Conservation (phyloP, 2,329 filamentous ascomycete species). For the Helotiales sp. region DNA sequence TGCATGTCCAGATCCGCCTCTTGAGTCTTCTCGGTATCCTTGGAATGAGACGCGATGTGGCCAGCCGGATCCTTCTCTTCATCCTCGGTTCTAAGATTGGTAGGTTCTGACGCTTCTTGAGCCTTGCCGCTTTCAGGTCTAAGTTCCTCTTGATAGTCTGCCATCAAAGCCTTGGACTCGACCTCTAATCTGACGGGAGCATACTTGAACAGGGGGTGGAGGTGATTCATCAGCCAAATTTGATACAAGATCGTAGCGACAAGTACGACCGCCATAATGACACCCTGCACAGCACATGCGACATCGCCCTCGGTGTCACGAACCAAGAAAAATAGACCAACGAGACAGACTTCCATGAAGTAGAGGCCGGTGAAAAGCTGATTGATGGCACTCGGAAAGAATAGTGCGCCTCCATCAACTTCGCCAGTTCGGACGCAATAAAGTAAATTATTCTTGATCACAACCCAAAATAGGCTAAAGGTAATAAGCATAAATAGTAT, state of each 20-base stretch:
- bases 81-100: constrained; percentile 13
- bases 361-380: constrained; percentile 28
- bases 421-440: constrained; percentile 81
- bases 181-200: constrained; percentile 19
- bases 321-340: constrained; percentile 27
- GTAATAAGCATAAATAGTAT: constrained; percentile 17
- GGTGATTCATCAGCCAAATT: constrained; percentile 23
- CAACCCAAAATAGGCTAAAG: constrained; percentile 21
- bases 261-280: constrained; percentile 25
- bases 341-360: constrained; percentile 26
- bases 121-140: not conserved
- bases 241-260: constrained; percentile 24
- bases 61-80: constrained; percentile 14
- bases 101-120: constrained; percentile 10
- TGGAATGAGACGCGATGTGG: constrained; percentile 3
- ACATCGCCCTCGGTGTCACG: constrained; percentile 16
- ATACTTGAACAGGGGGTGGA: constrained; percentile 23
- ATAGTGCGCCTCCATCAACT: constrained; percentile 41
- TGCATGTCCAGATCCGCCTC: constrained; percentile 9
- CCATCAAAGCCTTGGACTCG: constrained; percentile 20
- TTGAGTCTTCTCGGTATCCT: constrained; percentile 5
- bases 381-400: constrained; percentile 23
- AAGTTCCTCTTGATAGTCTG: constrained; percentile 15
- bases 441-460: constrained; percentile 54
- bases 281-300: constrained; percentile 22